A percentile compares a stretch with the other conserved stretches of the same genome.
These are phyloP conservation scores for Saccharomyces jurei DNA, from an alignment of 805 yeast species.

Conservation along the genomic window DNA sequence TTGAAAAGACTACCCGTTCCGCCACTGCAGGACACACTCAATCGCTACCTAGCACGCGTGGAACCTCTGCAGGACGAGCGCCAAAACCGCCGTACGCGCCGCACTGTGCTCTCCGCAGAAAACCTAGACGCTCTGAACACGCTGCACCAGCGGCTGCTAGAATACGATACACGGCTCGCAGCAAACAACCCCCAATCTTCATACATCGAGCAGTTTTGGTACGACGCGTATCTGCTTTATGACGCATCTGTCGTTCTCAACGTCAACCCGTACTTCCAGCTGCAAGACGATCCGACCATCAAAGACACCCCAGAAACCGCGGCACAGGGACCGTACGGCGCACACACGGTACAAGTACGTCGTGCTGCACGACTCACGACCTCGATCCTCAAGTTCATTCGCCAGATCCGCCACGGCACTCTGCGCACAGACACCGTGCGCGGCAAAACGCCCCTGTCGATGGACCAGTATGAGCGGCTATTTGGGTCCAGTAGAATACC, in stretches of 20 bases:
- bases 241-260: conserved; percentile 89
- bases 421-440: conserved; percentile 63
- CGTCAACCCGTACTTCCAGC: conserved; percentile 79
- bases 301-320: conserved; percentile 28
- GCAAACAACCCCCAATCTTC: conserved; percentile 60
- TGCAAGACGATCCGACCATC: conserved; percentile 82
- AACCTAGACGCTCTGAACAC: conserved; percentile 34
- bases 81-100: conserved; percentile 55
- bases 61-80: conserved; percentile 73
- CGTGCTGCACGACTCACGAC: conserved; percentile 74
- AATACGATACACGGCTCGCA: conserved; percentile 54
- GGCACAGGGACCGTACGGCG: conserved; percentile 27
- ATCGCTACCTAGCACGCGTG: conserved; percentile 54
- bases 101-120: conserved; percentile 33
- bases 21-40: conserved; percentile 56
- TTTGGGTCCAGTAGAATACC: conserved; percentile 89
- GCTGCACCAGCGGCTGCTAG: conserved; percentile 51
- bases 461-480: conserved; percentile 84
- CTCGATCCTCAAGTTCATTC: conserved; percentile 69
- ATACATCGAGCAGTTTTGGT: conserved; percentile 92
- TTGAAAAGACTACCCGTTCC: conserved; percentile 62
- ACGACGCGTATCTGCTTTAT: conserved; percentile 76
- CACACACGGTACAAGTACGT: conserved; percentile 47
- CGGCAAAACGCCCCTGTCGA: conserved; percentile 60
- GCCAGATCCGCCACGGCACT: conserved; percentile 69